Evolutionary conservation across 2,329 filamentous ascomycete genomes (phyloP).

Genomic region (Ceratocystis albifundus): DNA sequence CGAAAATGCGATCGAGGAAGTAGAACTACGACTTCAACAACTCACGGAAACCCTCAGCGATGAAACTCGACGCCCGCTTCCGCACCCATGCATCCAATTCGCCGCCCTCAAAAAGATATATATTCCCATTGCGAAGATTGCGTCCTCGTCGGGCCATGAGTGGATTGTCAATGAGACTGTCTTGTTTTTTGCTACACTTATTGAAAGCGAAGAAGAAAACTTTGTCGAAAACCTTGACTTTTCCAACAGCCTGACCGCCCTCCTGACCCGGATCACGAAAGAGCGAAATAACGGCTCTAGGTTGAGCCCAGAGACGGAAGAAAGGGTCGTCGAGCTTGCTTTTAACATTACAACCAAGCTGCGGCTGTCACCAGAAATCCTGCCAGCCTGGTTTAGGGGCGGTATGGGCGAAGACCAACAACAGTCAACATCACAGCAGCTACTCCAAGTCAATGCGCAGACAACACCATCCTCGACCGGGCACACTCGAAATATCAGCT

Average conservation of each 20-base stretch:
- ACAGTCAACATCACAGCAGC: constrained; percentile 21
- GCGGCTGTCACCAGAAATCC: constrained; percentile 70
- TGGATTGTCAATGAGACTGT: constrained; percentile 77
- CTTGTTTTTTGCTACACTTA: constrained; percentile 75
- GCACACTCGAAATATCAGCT: constrained; percentile 24
- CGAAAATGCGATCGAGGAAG: constrained; percentile 49
- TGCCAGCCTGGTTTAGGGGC: constrained; percentile 83
- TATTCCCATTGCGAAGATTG: constrained; percentile 78
- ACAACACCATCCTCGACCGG: not conserved
- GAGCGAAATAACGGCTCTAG: constrained; percentile 51
- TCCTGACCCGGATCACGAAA: constrained; percentile 68
- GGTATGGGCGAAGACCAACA: constrained; percentile 30
- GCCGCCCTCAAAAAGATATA: constrained; percentile 80
- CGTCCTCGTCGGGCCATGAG: constrained; percentile 71
- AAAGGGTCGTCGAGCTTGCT: constrained; percentile 77
- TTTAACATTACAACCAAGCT: constrained; percentile 98
- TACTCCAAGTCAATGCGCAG: constrained; percentile 1
- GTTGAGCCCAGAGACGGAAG: constrained; percentile 71
- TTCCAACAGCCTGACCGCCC: constrained; percentile 73
- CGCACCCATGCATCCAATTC: constrained; percentile 84
- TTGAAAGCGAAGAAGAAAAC: constrained; percentile 93
- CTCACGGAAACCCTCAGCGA: constrained; percentile 67
- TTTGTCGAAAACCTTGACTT: constrained; percentile 82
- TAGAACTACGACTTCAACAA: constrained; percentile 52
- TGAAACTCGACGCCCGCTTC: constrained; percentile 75